These are phyloP conservation scores for Onygenales sp. DNA, from an alignment of 2,329 filamentous ascomycete genomes.

Conservation along the genomic window DNA sequence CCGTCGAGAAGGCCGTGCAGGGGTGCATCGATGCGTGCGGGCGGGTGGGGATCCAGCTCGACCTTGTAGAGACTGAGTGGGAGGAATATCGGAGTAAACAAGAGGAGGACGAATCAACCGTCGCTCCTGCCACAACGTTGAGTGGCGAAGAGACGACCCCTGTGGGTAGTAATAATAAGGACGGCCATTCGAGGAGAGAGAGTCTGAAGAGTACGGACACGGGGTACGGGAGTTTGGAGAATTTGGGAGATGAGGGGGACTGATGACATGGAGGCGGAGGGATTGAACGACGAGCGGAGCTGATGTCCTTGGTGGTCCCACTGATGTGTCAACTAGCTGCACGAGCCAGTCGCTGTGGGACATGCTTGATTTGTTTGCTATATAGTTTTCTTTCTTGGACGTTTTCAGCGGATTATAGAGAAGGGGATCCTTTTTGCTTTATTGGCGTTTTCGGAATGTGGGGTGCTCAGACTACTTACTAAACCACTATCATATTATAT, in stretches of 20 bases:
- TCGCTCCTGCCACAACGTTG: too few relatives aligned
- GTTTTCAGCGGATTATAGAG: too few relatives aligned
- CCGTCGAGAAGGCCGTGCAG: slow-evolving; percentile 29
- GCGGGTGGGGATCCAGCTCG: slow-evolving; percentile 27
- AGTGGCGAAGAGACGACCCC: background rate
- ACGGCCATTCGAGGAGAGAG: slow-evolving; percentile 12
- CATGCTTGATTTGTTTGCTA: too few relatives aligned
- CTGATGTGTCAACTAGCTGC: too few relatives aligned
- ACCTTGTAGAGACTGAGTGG: slow-evolving; percentile 13
- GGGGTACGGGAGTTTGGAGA: slow-evolving; percentile 26
- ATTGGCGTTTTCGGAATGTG: too few relatives aligned
- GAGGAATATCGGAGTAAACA: background rate
- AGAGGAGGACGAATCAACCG: background rate
- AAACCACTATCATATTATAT: too few relatives aligned
- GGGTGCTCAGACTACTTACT: too few relatives aligned
- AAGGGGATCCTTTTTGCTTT: too few relatives aligned
- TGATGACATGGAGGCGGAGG: background rate
- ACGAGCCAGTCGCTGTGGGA: too few relatives aligned
- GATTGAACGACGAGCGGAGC: background rate
- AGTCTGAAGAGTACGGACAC: slow-evolving; percentile 30
- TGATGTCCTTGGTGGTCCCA: too few relatives aligned
- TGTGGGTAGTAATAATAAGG: background rate
- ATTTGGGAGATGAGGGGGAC: slow-evolving; percentile 4
- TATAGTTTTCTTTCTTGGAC: too few relatives aligned
- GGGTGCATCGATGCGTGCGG: slow-evolving; percentile 28